Base-by-base conservation (phyloP, 2,329 filamentous ascomycete species). In the Ophiostoma novo-ulmi region DNA sequence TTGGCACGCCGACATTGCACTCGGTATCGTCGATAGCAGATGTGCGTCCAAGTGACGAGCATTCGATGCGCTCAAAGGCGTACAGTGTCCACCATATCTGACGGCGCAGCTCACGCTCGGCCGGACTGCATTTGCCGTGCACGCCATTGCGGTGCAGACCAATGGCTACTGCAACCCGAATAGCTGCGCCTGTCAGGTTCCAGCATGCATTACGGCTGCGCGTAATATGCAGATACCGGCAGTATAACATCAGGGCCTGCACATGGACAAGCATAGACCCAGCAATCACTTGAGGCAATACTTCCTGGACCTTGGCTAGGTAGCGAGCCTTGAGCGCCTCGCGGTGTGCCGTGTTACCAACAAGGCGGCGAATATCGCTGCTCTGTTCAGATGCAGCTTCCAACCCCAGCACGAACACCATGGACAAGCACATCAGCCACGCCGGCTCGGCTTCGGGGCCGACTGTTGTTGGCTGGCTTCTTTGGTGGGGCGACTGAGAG, bases 41-140 rank as follows among this genome's bases (percentile, higher is more conserved):
- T 2, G 77, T 74, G 17, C 77, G 75, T 14, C 77, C 77, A 10
- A 79, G 73, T 20, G 75, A 76, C 58, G 76, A 77, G 71, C 77
- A 78, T 22, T 78, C 73, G 58, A 77, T 75, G 67, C 77, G 77
- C 68, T 78, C 77, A 70, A 75, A 78, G n/a, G 73, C 74, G 69
- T 77, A 78, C 52, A 78, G 48, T 6, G 77, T 78, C 76, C 77
- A 78, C 77, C 77, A 79, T 22, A 78, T 73, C 26, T 76, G 73
- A 44, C 77, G 76, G 11, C 76, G 75, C 22, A 77, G 74, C 65
- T 77, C 74, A n/a, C 75, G 73, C 48, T 77, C 74, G 1, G 76
- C 65, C 65, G 84, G 80, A 20, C 76, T 77, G 1, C 71, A 69
- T 14, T 48, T 69, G 35, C 52, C 41, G 44, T 71, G 69, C 20